Evolutionary conservation across 139 green algal species (phyloP).

Genomic region (Chlorella sp.): DNA sequence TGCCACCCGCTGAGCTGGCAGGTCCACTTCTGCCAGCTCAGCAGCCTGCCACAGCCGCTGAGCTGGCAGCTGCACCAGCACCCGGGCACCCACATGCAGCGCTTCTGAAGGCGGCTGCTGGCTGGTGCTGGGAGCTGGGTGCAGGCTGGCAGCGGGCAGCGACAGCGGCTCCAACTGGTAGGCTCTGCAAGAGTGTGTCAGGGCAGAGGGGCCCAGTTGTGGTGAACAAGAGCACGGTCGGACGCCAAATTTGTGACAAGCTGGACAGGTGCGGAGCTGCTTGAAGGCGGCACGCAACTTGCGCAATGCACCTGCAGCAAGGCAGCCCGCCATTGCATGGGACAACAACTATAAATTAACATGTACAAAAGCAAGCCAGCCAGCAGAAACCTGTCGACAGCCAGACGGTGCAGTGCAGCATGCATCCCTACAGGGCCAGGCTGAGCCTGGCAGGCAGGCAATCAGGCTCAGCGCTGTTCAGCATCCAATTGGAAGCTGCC

Average conservation of each 20-base stretch:
- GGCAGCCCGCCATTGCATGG: no score
- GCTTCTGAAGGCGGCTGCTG: neutral
- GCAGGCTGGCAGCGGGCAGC: neutral
- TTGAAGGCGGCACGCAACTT: neutral
- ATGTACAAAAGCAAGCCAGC: no score
- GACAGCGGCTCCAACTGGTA: slow-evolving; percentile 4
- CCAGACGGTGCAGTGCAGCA: no score
- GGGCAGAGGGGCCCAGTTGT: neutral
- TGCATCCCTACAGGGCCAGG: no score
- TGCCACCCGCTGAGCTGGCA: neutral
- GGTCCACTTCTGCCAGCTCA: slow-evolving; percentile 5
- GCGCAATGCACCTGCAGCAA: neutral
- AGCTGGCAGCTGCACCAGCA: neutral
- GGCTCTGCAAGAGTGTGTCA: neutral
- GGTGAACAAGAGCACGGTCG: neutral
- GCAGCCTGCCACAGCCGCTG: slow-evolving; percentile 20
- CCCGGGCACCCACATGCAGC: neutral
- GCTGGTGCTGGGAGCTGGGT: neutral
- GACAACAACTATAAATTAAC: no score
- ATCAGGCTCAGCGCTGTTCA: no score
- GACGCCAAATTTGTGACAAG: neutral
- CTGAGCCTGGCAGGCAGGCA: no score
- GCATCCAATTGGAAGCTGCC: neutral
- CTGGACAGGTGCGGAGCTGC: no score
- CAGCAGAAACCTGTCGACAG: no score